A percentile compares a stretch with the other conserved stretches of the same genome.
These are phyloP conservation scores for Picochlorum costavermella DNA, from an alignment of 139 green algal species.

Conservation along the genomic window DNA sequence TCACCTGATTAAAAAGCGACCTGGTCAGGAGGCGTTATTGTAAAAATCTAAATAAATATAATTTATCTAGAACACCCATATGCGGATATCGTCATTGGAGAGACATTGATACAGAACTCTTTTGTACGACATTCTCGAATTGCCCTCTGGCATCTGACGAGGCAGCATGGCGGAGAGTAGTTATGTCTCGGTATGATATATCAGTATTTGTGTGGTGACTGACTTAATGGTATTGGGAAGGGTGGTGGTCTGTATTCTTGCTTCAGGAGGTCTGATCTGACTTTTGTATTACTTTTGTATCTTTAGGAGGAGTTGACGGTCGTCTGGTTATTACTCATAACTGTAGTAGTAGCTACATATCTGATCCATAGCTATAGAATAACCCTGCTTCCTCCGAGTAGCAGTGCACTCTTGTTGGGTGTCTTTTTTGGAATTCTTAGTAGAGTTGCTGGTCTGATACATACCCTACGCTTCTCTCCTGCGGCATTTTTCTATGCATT, in stretches of 20 bases:
- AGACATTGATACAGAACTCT: too few species aligned
- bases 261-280: too few species aligned
- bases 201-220: background rate
- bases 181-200: slow-evolving; percentile 3
- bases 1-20: too few species aligned
- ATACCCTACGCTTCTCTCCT: slow-evolving; percentile 36
- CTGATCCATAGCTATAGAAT: slow-evolving; percentile 41
- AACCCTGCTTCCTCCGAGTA: slow-evolving; percentile 29
- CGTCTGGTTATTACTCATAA: slow-evolving; percentile 44
- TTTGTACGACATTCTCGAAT: background rate
- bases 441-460: slow-evolving; percentile 24
- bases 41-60: too few species aligned
- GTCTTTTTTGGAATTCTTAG: slow-evolving; percentile 20
- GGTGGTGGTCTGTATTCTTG: too few species aligned
- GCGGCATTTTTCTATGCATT: slow-evolving; percentile 51
- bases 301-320: slow-evolving; percentile 29
- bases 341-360: slow-evolving; percentile 33
- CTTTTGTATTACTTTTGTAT: background rate
- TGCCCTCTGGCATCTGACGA: background rate
- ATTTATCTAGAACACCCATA: too few species aligned
- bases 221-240: too few species aligned
- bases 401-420: slow-evolving; percentile 41
- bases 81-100: too few species aligned
- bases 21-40: too few species aligned
- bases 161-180: background rate